Conservation (phyloP, 1,284 basidiomycete genomes). For the Ceraceosorus bombacis region DNA sequence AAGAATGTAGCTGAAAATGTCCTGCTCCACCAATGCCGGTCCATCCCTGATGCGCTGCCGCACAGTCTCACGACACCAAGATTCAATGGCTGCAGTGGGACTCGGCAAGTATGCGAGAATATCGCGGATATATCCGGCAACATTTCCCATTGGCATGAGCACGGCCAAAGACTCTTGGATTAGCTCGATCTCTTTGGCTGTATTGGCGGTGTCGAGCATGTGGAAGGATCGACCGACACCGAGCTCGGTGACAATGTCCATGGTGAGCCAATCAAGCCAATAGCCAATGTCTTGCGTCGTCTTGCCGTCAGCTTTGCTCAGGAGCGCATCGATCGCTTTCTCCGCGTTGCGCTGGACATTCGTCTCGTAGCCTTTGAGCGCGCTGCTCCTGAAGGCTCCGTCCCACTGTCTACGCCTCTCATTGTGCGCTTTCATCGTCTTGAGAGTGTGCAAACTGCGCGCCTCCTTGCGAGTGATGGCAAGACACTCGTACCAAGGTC, state of each 20-base stretch:
- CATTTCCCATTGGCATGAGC: conserved; percentile 20
- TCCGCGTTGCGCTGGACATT: conserved; percentile 19
- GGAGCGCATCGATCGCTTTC: conserved; percentile 14
- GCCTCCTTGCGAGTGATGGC: conserved; percentile 11
- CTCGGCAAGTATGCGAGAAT: conserved; percentile 19
- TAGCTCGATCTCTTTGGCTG: conserved; percentile 17
- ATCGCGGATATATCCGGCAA: conserved; percentile 18
- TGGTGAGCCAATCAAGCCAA: conserved; percentile 7
- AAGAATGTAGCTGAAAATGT: conserved; percentile 19
- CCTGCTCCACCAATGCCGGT: conserved; percentile 12
- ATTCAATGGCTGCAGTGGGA: conserved; percentile 20
- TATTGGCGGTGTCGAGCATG: conserved; percentile 17
- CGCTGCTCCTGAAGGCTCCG: conserved; percentile 19
- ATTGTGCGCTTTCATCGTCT: conserved; percentile 16
- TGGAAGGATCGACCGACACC: conserved; percentile 22
- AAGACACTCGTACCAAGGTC: conserved; percentile 21
- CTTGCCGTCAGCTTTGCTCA: conserved; percentile 12
- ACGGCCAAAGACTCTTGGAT: conserved; percentile 16
- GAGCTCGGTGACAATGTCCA: conserved; percentile 5
- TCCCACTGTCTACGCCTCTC: conserved; percentile 25
- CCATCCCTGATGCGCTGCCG: conserved; percentile 15
- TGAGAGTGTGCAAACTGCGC: conserved; percentile 16
- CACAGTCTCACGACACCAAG: conserved; percentile 14
- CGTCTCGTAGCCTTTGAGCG: conserved; percentile 24
- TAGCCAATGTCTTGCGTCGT: conserved; percentile 22